These are phyloP conservation scores for Atkinsonella texensis DNA, from an alignment of 2,329 filamentous ascomycete genomes.

Conservation along the genomic window DNA sequence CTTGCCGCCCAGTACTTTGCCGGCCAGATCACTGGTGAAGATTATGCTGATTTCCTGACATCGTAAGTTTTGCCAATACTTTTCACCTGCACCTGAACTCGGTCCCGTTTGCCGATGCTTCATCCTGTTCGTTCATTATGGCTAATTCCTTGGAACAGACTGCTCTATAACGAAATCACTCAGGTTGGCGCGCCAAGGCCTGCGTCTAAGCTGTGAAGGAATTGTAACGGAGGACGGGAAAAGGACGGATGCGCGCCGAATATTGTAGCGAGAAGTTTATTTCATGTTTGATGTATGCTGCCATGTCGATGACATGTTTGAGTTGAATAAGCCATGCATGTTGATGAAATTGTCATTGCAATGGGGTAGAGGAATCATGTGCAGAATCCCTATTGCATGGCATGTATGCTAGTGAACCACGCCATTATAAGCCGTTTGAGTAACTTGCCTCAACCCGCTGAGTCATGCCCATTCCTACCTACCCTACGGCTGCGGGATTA, in stretches of 20 bases:
- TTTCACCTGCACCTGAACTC: background rate
- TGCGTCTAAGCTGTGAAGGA: slow-evolving; percentile 49
- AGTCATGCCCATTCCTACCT: too few species aligned
- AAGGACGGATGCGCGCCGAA: background rate
- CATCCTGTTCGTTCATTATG: background rate
- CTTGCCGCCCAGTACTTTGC: slow-evolving; percentile 89
- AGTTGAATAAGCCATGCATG: background rate
- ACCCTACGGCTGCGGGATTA: too few species aligned
- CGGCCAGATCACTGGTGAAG: slow-evolving; percentile 87
- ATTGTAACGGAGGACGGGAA: background rate
- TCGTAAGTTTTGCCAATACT: slow-evolving; percentile 37
- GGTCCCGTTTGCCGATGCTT: background rate
- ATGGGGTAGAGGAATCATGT: background rate
- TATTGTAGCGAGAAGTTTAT: background rate
- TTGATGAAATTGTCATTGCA: background rate
- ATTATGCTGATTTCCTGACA: slow-evolving; percentile 94
- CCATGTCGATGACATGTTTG: background rate
- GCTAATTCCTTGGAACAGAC: slow-evolving; percentile 30
- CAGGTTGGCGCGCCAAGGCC: slow-evolving; percentile 49
- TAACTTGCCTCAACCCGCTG: background rate
- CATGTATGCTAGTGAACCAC: too few species aligned
- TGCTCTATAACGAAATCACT: slow-evolving; percentile 83
- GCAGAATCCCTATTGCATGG: background rate
- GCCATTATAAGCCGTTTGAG: too few species aligned
- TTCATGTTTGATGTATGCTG: background rate